Evolutionary conservation across 768 basidiomycete species (phyloP).

Genomic region (Rhodotorula graminis): DNA sequence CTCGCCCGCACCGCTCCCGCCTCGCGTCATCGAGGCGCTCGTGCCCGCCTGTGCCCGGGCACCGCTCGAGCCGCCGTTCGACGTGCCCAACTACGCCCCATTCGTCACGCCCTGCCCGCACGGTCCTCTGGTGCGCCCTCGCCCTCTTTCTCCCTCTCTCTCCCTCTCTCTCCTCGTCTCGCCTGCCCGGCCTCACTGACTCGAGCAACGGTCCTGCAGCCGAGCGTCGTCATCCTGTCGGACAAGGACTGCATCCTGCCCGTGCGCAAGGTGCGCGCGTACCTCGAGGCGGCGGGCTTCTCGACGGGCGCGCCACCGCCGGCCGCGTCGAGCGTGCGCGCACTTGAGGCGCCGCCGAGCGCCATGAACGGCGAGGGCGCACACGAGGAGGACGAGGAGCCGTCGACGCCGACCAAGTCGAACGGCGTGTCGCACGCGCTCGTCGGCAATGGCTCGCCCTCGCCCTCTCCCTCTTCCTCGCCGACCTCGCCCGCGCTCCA

Average conservation of each 20-base stretch:
- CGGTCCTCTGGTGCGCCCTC: slow-evolving; percentile 25
- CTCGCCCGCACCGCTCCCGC: slow-evolving; percentile 16
- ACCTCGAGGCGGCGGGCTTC: slow-evolving; percentile 16
- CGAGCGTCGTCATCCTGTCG: slow-evolving; percentile 25
- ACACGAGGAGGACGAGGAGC: neutral
- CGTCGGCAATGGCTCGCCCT: too few species aligned
- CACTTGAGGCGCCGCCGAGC: neutral
- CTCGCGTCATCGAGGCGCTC: slow-evolving; percentile 6
- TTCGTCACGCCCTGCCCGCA: slow-evolving; percentile 1
- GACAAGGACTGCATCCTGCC: slow-evolving; percentile 32
- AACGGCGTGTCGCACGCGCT: neutral
- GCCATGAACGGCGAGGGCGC: neutral
- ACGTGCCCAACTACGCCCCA: slow-evolving; percentile 29
- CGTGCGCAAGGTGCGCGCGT: slow-evolving; percentile 4
- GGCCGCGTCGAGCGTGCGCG: neutral
- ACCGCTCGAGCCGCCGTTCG: slow-evolving; percentile 11
- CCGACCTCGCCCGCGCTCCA: too few species aligned
- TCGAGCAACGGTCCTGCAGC: slow-evolving; percentile 10
- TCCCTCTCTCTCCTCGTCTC: neutral
- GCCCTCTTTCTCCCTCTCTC: neutral
- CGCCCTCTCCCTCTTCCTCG: too few species aligned
- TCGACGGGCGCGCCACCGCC: neutral
- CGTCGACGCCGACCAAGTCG: neutral
- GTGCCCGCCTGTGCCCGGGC: slow-evolving; percentile 12
- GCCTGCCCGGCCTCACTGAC: neutral